Conservation (phyloP, 2,329 filamentous ascomycete genomes). For the Exophiala xenobiotica region DNA sequence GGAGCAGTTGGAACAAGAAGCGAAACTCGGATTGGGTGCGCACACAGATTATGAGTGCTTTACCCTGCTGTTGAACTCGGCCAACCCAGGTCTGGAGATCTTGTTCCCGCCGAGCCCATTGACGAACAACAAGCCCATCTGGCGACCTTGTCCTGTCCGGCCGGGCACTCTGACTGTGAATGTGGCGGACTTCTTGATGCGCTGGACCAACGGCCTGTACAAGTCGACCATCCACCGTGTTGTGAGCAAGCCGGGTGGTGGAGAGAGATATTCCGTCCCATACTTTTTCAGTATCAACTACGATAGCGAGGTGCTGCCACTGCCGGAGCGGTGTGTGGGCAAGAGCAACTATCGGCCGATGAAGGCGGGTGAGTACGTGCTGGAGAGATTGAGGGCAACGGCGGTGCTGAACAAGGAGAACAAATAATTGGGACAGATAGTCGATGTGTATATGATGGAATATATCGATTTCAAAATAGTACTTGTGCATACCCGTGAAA, state of each 20-base stretch:
- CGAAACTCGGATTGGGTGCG: constrained; percentile 30
- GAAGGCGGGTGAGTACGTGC: constrained; percentile 31
- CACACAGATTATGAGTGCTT: constrained; percentile 47
- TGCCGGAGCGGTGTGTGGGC: constrained; percentile 33
- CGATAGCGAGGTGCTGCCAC: constrained; percentile 31
- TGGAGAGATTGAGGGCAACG: constrained; percentile 30
- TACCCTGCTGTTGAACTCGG: constrained; percentile 46
- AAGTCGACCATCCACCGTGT: constrained; percentile 46
- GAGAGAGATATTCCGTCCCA: constrained; percentile 43
- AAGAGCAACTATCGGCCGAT: constrained; percentile 25
- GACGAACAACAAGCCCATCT: constrained; percentile 26
- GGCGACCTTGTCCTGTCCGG: constrained; percentile 30
- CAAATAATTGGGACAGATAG: no score
- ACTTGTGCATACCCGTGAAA: no score
- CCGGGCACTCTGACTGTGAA: constrained; percentile 48
- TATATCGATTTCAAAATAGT: no score
- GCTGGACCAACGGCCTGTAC: constrained; percentile 46
- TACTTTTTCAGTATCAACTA: constrained; percentile 40
- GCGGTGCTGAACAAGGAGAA: no score
- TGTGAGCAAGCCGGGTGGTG: constrained; percentile 37
- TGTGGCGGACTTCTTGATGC: constrained; percentile 46
- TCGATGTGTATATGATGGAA: no score
- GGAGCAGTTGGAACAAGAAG: constrained; percentile 1
- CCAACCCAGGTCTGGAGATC: constrained; percentile 30
- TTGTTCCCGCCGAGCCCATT: constrained; percentile 28